Percentiles rank a stretch among this genome's conserved stretches.
Conservation (phyloP, 768 basidiomycete species). For the Russula earlei region DNA sequence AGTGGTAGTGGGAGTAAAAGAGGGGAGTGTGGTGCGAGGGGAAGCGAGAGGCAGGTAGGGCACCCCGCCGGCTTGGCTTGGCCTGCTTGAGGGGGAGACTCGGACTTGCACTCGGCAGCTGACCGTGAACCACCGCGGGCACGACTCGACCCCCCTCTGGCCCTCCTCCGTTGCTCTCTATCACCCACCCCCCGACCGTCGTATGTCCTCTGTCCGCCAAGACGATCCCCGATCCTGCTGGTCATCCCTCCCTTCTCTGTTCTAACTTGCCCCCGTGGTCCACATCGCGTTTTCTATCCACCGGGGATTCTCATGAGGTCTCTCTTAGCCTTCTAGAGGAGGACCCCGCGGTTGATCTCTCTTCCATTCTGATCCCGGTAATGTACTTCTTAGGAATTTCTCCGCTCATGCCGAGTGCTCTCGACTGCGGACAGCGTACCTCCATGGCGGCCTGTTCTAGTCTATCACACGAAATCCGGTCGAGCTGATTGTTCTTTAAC, state of each 20-base stretch:
- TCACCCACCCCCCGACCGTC: neutral
- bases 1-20: conserved; percentile 5
- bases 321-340: neutral
- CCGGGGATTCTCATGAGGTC: too few relatives aligned
- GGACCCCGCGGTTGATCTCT: neutral
- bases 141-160: neutral
- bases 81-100: neutral
- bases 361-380: neutral
- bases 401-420: too few relatives aligned
- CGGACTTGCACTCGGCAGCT: conserved; percentile 17
- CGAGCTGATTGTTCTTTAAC: too few relatives aligned
- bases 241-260: too few relatives aligned
- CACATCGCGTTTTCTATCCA: neutral
- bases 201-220: neutral
- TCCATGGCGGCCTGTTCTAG: too few relatives aligned
- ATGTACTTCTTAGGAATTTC: neutral
- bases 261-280: too few relatives aligned
- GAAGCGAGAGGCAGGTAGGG: conserved; percentile 16
- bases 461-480: too few relatives aligned
- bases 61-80: neutral
- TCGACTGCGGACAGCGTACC: too few relatives aligned
- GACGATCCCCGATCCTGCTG: too few relatives aligned
- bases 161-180: conserved; percentile 12
- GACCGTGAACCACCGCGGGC: conserved; percentile 18
- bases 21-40: conserved; percentile 4